Conservation (phyloP, 2,329 filamentous ascomycete species). For the Cladophialophora yegresii region DNA sequence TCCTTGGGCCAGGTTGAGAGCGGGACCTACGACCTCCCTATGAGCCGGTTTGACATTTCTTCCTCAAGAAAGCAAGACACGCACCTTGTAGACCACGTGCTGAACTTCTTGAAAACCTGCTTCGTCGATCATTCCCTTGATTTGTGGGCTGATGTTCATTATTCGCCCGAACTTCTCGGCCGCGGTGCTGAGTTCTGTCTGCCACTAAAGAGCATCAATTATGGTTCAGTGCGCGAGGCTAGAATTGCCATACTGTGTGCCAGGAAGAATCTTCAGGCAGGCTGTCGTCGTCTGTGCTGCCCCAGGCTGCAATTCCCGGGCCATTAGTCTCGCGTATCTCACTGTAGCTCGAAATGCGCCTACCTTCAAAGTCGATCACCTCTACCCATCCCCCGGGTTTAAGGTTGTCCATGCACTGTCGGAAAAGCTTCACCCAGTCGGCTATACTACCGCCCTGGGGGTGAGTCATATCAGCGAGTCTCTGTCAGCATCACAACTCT, state of each 20-base stretch:
- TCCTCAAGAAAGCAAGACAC: neutral
- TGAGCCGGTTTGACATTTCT: neutral
- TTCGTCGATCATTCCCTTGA: conserved; percentile 32
- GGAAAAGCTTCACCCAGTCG: conserved; percentile 38
- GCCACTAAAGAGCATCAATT: conserved; percentile 18
- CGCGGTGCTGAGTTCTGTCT: conserved; percentile 27
- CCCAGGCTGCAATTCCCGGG: conserved; percentile 31
- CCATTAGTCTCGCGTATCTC: neutral
- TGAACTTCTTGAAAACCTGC: conserved; percentile 38
- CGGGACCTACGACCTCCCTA: conserved; percentile 32
- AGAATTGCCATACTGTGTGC: conserved; percentile 1
- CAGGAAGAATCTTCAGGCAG: conserved; percentile 32
- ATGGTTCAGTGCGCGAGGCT: neutral
- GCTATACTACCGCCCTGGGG: conserved; percentile 41
- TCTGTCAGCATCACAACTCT: neutral
- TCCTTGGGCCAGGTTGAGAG: conserved; percentile 40
- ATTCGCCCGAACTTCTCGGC: conserved; percentile 21
- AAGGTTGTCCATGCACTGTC: conserved; percentile 37
- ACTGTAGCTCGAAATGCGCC: neutral
- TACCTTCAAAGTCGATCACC: conserved; percentile 38
- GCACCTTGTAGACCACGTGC: conserved; percentile 36
- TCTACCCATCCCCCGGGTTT: conserved; percentile 40
- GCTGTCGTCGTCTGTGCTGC: conserved; percentile 38
- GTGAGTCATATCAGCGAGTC: neutral
- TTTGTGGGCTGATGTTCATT: conserved; percentile 29